Percentiles rank a stretch among this genome's conserved stretches.
phyloP scores from a whole-genome alignment of 768 basidiomycete species.

The Guyanaporus albipodus region DNA sequence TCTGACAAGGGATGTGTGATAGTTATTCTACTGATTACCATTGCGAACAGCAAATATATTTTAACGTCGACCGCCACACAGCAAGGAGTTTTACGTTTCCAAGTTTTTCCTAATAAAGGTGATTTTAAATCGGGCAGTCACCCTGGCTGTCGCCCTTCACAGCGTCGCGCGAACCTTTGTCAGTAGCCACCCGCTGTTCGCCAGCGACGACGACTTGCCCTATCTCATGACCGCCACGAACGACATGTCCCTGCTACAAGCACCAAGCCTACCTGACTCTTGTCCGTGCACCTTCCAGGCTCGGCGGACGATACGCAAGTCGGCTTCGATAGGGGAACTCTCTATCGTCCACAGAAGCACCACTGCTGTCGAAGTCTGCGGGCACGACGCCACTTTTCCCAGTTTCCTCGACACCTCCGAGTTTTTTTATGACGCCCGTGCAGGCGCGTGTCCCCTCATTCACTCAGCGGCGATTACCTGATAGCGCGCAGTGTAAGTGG shows the following conservation, averaged over 20 bases:
- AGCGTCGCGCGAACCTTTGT: too few relatives aligned
- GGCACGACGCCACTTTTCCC: conserved; percentile 44
- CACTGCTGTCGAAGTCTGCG: conserved; percentile 65
- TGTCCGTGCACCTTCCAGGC: neutral
- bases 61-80: too few relatives aligned
- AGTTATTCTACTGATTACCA: conserved; percentile 1
- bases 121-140: conserved; percentile 9
- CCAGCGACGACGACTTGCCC: neutral
- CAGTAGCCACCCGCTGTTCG: too few relatives aligned
- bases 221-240: neutral
- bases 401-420: conserved; percentile 51
- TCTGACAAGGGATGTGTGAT: conserved; percentile 5
- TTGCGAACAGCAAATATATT: conserved; percentile 8
- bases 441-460: conserved; percentile 43
- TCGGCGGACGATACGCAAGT: neutral
- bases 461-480: conserved; percentile 2
- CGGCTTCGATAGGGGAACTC: conserved; percentile 20
- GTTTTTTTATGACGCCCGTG: conserved; percentile 67
- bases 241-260: conserved; percentile 8
- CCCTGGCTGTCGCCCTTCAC: too few relatives aligned
- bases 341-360: conserved; percentile 43
- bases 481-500: conserved; percentile 27
- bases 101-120: neutral
- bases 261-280: neutral
- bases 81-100: too few relatives aligned